Evolutionary conservation across 2,329 filamentous ascomycete species (phyloP).

Genomic region (Botryotinia globosa): DNA sequence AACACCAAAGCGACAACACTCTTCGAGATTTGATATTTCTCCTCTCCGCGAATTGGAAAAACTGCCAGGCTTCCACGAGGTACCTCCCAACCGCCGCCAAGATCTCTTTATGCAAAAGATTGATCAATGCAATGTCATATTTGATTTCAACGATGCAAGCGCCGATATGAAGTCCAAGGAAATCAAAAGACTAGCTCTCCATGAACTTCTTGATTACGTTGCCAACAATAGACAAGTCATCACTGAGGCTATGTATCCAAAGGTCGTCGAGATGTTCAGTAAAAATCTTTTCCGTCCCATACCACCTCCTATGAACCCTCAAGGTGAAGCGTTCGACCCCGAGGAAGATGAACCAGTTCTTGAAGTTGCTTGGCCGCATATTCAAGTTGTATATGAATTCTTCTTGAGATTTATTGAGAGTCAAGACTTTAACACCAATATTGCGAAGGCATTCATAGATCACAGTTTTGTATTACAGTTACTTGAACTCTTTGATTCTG

Average conservation of each 20-base stretch:
- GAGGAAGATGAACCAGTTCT: conserved; percentile 98
- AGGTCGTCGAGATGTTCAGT: conserved; percentile 98
- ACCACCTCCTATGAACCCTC: conserved; percentile 93
- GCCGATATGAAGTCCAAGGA: conserved; percentile 99
- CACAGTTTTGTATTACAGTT: conserved; percentile 96
- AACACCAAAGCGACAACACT: conserved; percentile 95
- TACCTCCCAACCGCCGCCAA: conserved; percentile 88
- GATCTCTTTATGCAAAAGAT: conserved; percentile 99
- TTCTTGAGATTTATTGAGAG: conserved; percentile 98
- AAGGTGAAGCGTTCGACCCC: conserved; percentile 96
- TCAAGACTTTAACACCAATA: conserved; percentile 99
- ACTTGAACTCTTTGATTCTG: conserved; percentile 96
- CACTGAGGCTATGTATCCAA: conserved; percentile 97
- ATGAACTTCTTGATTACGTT: conserved; percentile 96
- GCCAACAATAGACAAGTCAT: conserved; percentile 98
- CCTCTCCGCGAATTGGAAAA: conserved; percentile 96
- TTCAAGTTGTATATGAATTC: conserved; percentile 99
- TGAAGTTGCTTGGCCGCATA: conserved; percentile 98
- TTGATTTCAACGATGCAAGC: conserved; percentile 98
- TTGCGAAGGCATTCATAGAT: conserved; percentile 97
- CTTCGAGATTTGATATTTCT: conserved; percentile 95
- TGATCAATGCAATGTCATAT: conserved; percentile 99
- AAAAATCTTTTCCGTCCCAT: conserved; percentile 98
- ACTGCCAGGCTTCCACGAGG: conserved; percentile 95
- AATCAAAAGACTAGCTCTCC: conserved; percentile 93